A percentile compares a stretch with the other conserved stretches of the same genome.
Conservation (phyloP, 1,284 basidiomycete species). For the Serendipita sp. region DNA sequence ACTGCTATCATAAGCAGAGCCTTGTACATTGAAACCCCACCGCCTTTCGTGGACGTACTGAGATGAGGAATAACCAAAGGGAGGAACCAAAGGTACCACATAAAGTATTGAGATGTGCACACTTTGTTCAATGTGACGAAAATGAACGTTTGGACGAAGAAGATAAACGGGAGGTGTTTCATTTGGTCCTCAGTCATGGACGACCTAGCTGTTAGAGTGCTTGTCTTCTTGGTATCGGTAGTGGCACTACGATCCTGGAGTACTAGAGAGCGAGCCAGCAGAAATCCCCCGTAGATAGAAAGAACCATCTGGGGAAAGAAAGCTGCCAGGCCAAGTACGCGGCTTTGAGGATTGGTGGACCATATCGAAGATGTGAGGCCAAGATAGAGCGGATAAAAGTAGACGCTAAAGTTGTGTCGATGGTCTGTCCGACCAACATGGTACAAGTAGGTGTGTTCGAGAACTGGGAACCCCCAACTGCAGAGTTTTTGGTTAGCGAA, state of each 20-base stretch:
- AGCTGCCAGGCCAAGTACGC: conserved; percentile 9
- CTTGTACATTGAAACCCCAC: conserved; percentile 31
- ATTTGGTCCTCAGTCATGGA: conserved; percentile 32
- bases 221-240: background rate
- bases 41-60: background rate
- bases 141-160: conserved; percentile 80
- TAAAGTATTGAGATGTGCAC: conserved; percentile 95
- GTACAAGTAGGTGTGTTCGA: conserved; percentile 88
- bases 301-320: conserved; percentile 29
- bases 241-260: conserved; percentile 56
- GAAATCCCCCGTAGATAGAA: conserved; percentile 19
- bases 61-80: conserved; percentile 68
- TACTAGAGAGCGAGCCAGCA: conserved; percentile 32
- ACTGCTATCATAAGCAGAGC: conserved; percentile 32
- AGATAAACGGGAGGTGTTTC: conserved; percentile 55
- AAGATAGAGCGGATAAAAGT: conserved; percentile 91
- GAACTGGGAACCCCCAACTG: conserved; percentile 88
- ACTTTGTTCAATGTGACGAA: conserved; percentile 98
- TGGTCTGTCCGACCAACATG: conserved; percentile 86
- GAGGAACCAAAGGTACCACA: conserved; percentile 91
- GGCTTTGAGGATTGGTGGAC: conserved; percentile 23
- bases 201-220: too few species aligned
- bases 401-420: conserved; percentile 95
- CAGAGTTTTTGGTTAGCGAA: conserved; percentile 1
- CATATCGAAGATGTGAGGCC: conserved; percentile 17